A percentile compares a stretch with the other conserved stretches of the same genome.
phyloP scores from a whole-genome alignment of 768 basidiomycete genomes.

The Dioszegia hungarica region DNA sequence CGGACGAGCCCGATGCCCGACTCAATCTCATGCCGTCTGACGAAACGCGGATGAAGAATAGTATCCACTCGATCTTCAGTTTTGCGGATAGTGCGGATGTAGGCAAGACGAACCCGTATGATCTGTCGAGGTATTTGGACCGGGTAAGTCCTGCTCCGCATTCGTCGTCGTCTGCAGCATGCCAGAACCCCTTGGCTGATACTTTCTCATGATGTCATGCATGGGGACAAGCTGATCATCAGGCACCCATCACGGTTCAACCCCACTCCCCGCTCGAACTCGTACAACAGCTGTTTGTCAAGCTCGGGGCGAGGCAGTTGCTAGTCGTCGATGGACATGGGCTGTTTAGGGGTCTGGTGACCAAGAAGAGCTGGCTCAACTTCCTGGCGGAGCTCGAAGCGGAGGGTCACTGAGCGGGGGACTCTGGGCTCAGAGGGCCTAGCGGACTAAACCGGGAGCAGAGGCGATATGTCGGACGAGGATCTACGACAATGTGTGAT shows the following conservation, averaged over 20 bases:
- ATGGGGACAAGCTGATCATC: not conserved
- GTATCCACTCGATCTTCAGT: constrained; percentile 34
- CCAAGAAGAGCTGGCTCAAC: constrained; percentile 90
- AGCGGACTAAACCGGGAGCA: too few species aligned
- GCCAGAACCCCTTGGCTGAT: too few species aligned
- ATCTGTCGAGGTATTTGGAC: constrained; percentile 87
- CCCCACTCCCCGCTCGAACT: constrained; percentile 83
- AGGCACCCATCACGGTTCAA: constrained; percentile 84
- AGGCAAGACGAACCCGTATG: constrained; percentile 47
- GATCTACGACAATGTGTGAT: not conserved
- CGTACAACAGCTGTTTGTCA: constrained; percentile 87
- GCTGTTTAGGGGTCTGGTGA: constrained; percentile 80
- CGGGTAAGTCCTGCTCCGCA: constrained; percentile 56
- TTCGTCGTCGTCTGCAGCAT: too few species aligned
- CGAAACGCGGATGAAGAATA: constrained; percentile 12
- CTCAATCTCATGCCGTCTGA: constrained; percentile 58
- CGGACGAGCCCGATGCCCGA: constrained; percentile 63
- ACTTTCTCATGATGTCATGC: too few species aligned
- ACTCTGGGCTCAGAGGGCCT: too few species aligned
- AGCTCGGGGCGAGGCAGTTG: constrained; percentile 86
- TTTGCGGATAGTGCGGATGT: constrained; percentile 29
- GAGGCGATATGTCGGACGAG: too few species aligned
- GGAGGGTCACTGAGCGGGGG: constrained; percentile 14
- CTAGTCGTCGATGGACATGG: constrained; percentile 78
- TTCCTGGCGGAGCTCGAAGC: constrained; percentile 67